Evolutionary conservation across 192 early-diverging fungal genomes (phyloP), one percentile per base, ranked within the genome.

Genomic region (Diversispora epigaea): DNA sequence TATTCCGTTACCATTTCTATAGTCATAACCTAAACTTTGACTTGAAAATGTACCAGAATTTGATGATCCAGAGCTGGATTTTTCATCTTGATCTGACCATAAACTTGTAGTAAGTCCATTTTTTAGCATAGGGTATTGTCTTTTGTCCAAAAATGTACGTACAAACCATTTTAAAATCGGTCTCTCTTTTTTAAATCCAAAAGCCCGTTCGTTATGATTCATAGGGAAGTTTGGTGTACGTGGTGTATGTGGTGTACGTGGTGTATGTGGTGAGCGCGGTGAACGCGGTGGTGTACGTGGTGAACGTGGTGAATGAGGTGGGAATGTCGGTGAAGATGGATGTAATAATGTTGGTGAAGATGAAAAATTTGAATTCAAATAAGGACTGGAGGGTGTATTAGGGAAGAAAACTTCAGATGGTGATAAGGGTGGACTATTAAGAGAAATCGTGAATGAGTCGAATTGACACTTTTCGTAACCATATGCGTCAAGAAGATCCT

Each of bases 161-260:
- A 69, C 67, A 52, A 69, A 69, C 67, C 67, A 69, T 52, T 21
- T 11, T 54, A 69, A 39, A 11, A 69, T 43, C 15, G 21, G n/a
- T 43, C 21, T 17, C 6, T 54, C 19, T 47, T 50, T 54, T 69
- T 54, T 49, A 43, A 32, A 32, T 32, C 25, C 25, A 32, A 32
- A 32, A 32, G 25, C 0, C 25, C 25, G 25, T 0, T 32, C 25
- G 25, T 32, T 32, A 32, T 32, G 25, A 32, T 32, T 32, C 25
- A 32, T 32, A 32, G 25, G 39, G 15, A 39, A 39, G 15, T 14
- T 14, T 21, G 66, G n/a, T 22, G 19, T 8, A 45, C n/a, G 25
- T 68, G 45, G 44, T 2, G 66, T 21, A 12, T 10, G 7, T 21
- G 45, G 19, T 32, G 7, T 49, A 15, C 22, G 3, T 39, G 67